A percentile compares a stretch with the other conserved stretches of the same genome.
Evolutionary conservation across 2,329 filamentous ascomycete genomes (phyloP).

Genomic region (Penicillium digitatum): DNA sequence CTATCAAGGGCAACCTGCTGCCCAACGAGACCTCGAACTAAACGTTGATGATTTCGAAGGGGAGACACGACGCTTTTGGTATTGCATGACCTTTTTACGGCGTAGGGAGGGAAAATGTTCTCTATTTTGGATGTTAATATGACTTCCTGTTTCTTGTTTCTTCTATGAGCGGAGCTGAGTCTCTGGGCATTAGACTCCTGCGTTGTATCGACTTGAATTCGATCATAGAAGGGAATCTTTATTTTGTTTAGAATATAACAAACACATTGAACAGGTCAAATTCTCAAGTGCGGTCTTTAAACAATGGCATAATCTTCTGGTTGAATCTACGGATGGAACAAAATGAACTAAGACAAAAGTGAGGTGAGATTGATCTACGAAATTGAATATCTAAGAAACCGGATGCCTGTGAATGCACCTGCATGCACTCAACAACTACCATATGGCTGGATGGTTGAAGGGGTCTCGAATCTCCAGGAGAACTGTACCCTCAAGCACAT

Average conservation of each 20-base stretch:
- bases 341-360: background rate
- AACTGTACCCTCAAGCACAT: background rate
- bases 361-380: background rate
- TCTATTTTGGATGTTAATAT: constrained; percentile 40
- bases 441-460: background rate
- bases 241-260: constrained; percentile 13
- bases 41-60: constrained; percentile 25
- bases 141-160: constrained; percentile 35
- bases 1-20: constrained; percentile 68
- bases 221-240: constrained; percentile 21
- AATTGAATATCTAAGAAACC: background rate
- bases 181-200: constrained; percentile 11
- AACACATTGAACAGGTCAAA: constrained; percentile 6
- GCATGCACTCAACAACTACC: background rate
- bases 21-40: constrained; percentile 51
- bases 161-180: constrained; percentile 30
- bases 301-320: background rate
- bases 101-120: constrained; percentile 42
- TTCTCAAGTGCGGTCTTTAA: background rate
- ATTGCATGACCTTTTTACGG: constrained; percentile 43
- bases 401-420: background rate
- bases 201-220: constrained; percentile 19
- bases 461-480: background rate
- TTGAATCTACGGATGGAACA: background rate
- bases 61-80: constrained; percentile 30